Evolutionary conservation across 139 green algal species (phyloP), one percentile per base, ranked within the genome.

Genomic region (Chlorella sp.): DNA sequence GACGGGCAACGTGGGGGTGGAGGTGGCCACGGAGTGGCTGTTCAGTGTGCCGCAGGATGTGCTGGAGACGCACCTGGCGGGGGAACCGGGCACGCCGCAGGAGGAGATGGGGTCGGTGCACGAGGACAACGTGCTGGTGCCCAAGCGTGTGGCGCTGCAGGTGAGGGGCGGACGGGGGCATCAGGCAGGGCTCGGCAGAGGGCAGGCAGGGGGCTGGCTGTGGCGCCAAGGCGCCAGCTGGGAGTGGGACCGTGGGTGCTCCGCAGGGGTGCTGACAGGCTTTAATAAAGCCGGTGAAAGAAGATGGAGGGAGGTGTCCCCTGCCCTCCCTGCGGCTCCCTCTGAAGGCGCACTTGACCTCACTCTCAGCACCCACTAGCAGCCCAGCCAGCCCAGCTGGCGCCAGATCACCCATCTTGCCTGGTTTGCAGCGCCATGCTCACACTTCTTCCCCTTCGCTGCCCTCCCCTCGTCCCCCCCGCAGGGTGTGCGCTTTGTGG

Each of bases 11-110:
- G 94, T 96, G 18, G 95, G 95, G n/a, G 95, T 99, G n/a, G 97
- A 98, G 92, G 95, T 98, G 48, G 97, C 97, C 12, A 95, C 96
- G 0, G 97, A 99, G 91, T 99, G 96, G 96, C 94, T 99, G 66
- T 98, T 97, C 92, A 87, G 84, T 19, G 87, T 93, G 53, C 94
- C 93, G 18, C 91, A 94, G 66, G 89, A 94, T 39, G 86, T 95
- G 18, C 86, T 95, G 57, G 92, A 96, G 77, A 90, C 84, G 79
- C 89, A 93, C 68, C 80, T 95, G 79, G 89, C 64, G 36, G 92
- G 82, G 4, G 94, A 94, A 24, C 86, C 88, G 40, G 86, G 89
- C 68, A 93, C 91, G 22, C 88, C 88, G 22, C 64, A 89, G 57
- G 90, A 89, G 61, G 86, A 92, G 32, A 69, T 86, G 34, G 84